Conservation (phyloP, 148 eudicot genomes). For the Suaeda aralocaspica region DNA sequence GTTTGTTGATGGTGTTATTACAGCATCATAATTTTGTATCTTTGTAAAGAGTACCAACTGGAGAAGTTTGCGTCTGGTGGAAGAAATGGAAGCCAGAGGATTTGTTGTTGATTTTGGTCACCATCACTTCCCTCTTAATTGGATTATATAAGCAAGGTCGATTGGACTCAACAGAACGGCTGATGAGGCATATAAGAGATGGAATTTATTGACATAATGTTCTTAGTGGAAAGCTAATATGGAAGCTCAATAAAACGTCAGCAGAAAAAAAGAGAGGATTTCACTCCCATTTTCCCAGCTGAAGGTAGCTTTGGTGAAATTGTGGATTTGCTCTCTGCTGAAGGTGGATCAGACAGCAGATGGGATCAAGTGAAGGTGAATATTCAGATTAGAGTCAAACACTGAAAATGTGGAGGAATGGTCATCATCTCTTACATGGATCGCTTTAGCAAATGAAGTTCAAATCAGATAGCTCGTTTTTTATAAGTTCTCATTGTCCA, state of each 20-base stretch:
- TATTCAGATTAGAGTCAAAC: conserved; percentile 22
- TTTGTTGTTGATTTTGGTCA: conserved; percentile 77
- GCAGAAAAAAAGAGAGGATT: conserved; percentile 51
- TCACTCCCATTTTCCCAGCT: conserved; percentile 59
- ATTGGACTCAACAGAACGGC: conserved; percentile 59
- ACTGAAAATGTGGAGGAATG: conserved; percentile 44
- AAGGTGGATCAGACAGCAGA: too few species aligned
- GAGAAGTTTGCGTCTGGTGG: conserved; percentile 54
- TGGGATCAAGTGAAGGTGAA: too few species aligned
- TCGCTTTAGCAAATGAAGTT: conserved; percentile 48
- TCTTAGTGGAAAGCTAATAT: conserved; percentile 69
- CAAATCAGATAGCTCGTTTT: conserved; percentile 21
- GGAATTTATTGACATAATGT: conserved; percentile 48
- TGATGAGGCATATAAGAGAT: conserved; percentile 68
- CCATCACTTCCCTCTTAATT: conserved; percentile 59
- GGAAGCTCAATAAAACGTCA: conserved; percentile 57
- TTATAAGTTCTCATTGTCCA: conserved; percentile 42
- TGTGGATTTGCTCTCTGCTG: conserved; percentile 29
- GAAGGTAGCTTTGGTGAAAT: conserved; percentile 46
- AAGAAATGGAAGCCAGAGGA: conserved; percentile 82
- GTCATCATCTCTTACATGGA: conserved; percentile 87
- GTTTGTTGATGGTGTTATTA: conserved; percentile 71
- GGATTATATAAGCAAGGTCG: conserved; percentile 49
- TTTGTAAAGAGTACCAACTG: conserved; percentile 53
- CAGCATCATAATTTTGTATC: conserved; percentile 65